phyloP scores from a whole-genome alignment of 176 grass and related monocot species.

The Poa annua region DNA sequence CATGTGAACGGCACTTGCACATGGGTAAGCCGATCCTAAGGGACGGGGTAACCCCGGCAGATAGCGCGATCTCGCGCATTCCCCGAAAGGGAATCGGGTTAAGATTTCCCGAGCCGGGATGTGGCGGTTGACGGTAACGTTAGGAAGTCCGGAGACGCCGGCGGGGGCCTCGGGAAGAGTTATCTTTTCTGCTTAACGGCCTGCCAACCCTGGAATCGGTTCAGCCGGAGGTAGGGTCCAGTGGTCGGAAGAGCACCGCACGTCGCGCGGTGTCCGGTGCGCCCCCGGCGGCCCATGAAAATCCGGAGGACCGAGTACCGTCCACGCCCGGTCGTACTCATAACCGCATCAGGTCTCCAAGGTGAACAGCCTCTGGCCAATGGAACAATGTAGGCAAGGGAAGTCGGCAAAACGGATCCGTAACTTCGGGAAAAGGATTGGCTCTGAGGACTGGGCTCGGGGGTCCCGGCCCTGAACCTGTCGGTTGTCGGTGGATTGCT shows the following conservation, averaged over 20 bases:
- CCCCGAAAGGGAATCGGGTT: conserved; percentile 39
- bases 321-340: conserved; percentile 60
- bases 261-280: conserved; percentile 63
- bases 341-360: conserved; percentile 66
- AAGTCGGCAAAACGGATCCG: conserved; percentile 81
- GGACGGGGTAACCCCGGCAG: conserved; percentile 67
- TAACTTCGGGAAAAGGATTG: conserved; percentile 86
- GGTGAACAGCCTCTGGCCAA: conserved; percentile 69
- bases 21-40: conserved; percentile 68
- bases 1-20: conserved; percentile 71
- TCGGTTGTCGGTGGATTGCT: conserved; percentile 35
- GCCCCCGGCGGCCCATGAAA: conserved; percentile 61
- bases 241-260: conserved; percentile 70
- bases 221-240: conserved; percentile 77
- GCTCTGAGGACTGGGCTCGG: conserved; percentile 68
- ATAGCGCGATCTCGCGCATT: conserved; percentile 31
- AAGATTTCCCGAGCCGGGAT: conserved; percentile 55
- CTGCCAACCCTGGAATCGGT: conserved; percentile 66
- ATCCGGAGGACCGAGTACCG: conserved; percentile 65
- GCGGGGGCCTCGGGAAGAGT: conserved; percentile 66
- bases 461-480: conserved; percentile 60
- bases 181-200: conserved; percentile 77
- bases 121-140: conserved; percentile 57
- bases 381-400: conserved; percentile 88
- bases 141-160: conserved; percentile 63